phyloP scores from a whole-genome alignment of 805 yeast species.

The Suhomyces vadensis region DNA sequence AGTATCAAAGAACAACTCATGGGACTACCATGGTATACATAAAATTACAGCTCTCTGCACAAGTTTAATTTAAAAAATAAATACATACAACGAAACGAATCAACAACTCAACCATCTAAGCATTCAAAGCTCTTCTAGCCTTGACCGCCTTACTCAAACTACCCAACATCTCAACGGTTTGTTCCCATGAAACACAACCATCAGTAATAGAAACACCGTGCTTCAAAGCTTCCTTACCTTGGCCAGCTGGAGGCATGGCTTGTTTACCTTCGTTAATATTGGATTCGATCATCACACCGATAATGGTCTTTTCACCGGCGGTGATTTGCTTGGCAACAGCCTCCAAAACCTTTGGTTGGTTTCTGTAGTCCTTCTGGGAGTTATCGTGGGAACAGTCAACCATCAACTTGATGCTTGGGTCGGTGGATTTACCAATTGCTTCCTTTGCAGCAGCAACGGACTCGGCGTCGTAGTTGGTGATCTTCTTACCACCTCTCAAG shows the following conservation, averaged over 20 bases:
- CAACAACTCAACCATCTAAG: not conserved
- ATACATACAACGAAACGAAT: not conserved
- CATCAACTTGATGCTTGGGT: constrained; percentile 67
- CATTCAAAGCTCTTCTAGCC: constrained; percentile 59
- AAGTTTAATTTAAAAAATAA: too few relatives aligned
- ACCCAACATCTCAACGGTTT: constrained; percentile 77
- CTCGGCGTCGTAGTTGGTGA: constrained; percentile 86
- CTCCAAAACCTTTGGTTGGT: constrained; percentile 90
- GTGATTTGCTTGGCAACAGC: constrained; percentile 81
- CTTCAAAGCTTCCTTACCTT: constrained; percentile 60
- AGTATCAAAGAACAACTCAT: not conserved
- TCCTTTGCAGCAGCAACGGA: constrained; percentile 75
- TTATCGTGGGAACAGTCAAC: constrained; percentile 98
- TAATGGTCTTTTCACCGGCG: constrained; percentile 74
- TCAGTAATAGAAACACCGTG: constrained; percentile 98
- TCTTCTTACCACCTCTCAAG: constrained; percentile 92
- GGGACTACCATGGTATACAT: not conserved
- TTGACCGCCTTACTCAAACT: constrained; percentile 82
- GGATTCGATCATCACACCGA: constrained; percentile 96
- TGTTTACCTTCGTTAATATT: constrained; percentile 92
- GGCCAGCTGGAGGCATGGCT: constrained; percentile 58
- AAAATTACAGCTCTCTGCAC: too few relatives aligned
- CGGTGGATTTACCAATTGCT: constrained; percentile 49
- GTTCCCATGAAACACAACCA: constrained; percentile 92
- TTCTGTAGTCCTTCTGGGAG: constrained; percentile 88